Evolutionary conservation across 306 rosid species (phyloP), one percentile per base, ranked within the genome.

Genomic region (Malus fusca): DNA sequence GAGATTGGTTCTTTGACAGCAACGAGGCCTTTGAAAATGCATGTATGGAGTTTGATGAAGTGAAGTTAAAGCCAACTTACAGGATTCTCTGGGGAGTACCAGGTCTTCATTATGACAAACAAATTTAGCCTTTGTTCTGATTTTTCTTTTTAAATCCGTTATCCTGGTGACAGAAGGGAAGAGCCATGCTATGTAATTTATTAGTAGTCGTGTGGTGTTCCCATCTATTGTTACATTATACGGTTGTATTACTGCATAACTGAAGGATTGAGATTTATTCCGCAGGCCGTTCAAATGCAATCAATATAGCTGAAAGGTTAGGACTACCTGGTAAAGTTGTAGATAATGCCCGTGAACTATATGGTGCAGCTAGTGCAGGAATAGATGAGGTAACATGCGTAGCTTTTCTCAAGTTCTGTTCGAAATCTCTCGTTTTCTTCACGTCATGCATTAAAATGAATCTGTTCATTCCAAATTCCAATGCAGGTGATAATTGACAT

Each of bases 71-170:
- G 88, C 98, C 98, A 79, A 95, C 97, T 44, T 92, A 90, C 88
- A 92, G 85, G 88, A 59, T 95, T 85, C 97, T 95, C 55, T 95
- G 92, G 99, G 97, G 97, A 74, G 90, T 95, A 76, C 99, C 99
- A 75, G 99, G 99, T 90, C 68, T 66, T 72, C 66, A 75, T 75
- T 65, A 66, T 40, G 42, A 71, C 69, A 40, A 81, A 35, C 51
- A 28, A 74, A 58, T 74, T 65, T 74, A 66, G 19, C 26, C 31
- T 60, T 31, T 66, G 66, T 68, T 66, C 40, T 30, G 40, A 19
- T 6, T 19, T 30, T 48, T 60, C 46, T 71, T 60, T 43, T 25
- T 25, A 12, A 60, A 42, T 5, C 17, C 44, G 25, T 19, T 68
- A 30, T 60, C 9, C 65, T 22, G 63, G 11, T 21, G 63, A 22